Conservation (phyloP, 164 flowering plant genomes). For the Aristolochia californica region DNA sequence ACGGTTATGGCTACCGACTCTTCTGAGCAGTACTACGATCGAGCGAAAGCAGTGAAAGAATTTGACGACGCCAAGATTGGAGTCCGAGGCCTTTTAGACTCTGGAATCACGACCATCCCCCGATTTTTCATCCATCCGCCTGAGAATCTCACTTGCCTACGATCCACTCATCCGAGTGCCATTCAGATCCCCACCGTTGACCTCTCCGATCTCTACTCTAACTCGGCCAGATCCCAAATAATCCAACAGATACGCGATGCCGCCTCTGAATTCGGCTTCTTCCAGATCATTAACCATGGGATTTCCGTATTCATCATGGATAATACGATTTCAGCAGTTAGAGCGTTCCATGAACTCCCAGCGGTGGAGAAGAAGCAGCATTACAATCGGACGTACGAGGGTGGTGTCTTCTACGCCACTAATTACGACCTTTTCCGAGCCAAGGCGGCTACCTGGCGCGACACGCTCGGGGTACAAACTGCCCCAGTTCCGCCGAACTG, state of each 20-base stretch:
- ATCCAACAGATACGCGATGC: conserved; percentile 15
- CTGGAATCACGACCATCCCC: conserved; percentile 51
- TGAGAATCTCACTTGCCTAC: conserved; percentile 12
- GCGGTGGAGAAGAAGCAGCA: neutral
- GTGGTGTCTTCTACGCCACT: conserved; percentile 8
- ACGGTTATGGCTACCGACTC: too few species aligned
- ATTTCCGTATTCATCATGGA: conserved; percentile 10
- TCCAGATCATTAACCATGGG: conserved; percentile 19
- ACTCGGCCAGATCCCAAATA: conserved; percentile 1
- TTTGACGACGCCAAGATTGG: conserved; percentile 62
- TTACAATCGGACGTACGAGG: neutral
- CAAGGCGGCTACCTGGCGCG: conserved; percentile 24
- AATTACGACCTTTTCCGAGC: conserved; percentile 19
- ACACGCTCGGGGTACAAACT: conserved; percentile 11
- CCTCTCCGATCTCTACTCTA: conserved; percentile 4
- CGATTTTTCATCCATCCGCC: conserved; percentile 47
- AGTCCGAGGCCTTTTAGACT: conserved; percentile 57
- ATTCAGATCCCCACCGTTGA: conserved; percentile 17
- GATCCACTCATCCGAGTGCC: neutral
- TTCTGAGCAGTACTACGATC: too few species aligned
- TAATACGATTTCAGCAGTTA: neutral
- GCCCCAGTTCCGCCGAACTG: conserved; percentile 6
- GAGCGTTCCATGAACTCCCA: conserved; percentile 7
- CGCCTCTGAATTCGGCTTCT: conserved; percentile 17
- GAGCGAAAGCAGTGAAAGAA: conserved; percentile 30